These are phyloP conservation scores for Trifolium repens DNA, from an alignment of 306 rosid species.

Conservation along the genomic window DNA sequence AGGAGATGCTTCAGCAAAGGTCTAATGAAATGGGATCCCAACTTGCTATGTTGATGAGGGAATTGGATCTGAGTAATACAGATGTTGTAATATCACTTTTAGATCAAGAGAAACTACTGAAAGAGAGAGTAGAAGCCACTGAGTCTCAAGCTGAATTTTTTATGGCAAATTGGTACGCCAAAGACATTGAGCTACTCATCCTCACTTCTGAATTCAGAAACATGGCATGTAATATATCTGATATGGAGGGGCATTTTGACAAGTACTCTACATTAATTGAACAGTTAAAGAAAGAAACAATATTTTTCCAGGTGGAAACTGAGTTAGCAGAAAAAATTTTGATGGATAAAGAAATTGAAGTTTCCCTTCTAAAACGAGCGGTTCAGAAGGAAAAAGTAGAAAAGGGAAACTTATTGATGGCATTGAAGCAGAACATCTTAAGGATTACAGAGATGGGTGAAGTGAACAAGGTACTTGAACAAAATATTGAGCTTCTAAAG, in stretches of 20 bases:
- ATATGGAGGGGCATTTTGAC: slow-evolving; percentile 52
- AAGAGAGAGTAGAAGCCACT: slow-evolving; percentile 54
- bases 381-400: slow-evolving; percentile 49
- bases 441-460: slow-evolving; percentile 43
- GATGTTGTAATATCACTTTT: slow-evolving; percentile 55
- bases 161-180: slow-evolving; percentile 59
- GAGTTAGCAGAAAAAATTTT: slow-evolving; percentile 53
- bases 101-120: slow-evolving; percentile 65
- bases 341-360: slow-evolving; percentile 62
- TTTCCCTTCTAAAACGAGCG: slow-evolving; percentile 48
- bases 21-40: slow-evolving; percentile 80
- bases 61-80: slow-evolving; percentile 64
- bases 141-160: slow-evolving; percentile 66
- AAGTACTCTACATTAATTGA: slow-evolving; percentile 51
- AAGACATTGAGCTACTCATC: slow-evolving; percentile 73
- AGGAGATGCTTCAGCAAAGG: slow-evolving; percentile 81
- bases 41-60: slow-evolving; percentile 77
- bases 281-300: slow-evolving; percentile 57
- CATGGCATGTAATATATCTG: slow-evolving; percentile 50
- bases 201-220: slow-evolving; percentile 58
- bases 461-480: neutral
- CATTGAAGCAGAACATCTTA: slow-evolving; percentile 50
- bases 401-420: slow-evolving; percentile 47
- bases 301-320: slow-evolving; percentile 59
- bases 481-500: neutral